These are phyloP conservation scores for Centrapalus pauciflorus DNA, from an alignment of 129 eudicot genomes.

Conservation along the genomic window DNA sequence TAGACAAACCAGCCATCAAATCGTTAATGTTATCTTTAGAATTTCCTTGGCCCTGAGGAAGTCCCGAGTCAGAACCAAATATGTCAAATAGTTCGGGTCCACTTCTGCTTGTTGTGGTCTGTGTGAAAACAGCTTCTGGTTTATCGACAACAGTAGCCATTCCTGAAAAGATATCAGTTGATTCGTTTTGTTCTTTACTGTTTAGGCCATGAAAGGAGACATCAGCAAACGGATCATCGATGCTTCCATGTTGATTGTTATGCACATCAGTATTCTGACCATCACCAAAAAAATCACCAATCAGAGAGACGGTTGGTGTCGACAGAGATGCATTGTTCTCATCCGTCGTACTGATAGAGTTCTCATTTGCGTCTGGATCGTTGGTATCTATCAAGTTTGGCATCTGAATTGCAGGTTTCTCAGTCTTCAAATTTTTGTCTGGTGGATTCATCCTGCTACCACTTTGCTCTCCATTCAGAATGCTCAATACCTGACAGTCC, in stretches of 20 bases:
- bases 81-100: slow-evolving; percentile 59
- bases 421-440: slow-evolving; percentile 36
- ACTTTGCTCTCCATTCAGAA: slow-evolving; percentile 51
- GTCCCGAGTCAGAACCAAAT: slow-evolving; percentile 47
- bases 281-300: slow-evolving; percentile 67
- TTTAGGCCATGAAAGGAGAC: slow-evolving; percentile 65
- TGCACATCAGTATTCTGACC: slow-evolving; percentile 21
- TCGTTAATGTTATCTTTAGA: slow-evolving; percentile 38
- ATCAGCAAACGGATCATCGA: slow-evolving; percentile 95
- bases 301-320: slow-evolving; percentile 36
- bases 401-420: slow-evolving; percentile 46
- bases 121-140: slow-evolving; percentile 21
- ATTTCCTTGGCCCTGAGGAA: slow-evolving; percentile 25
- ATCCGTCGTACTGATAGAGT: slow-evolving; percentile 23
- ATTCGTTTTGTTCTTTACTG: slow-evolving; percentile 44
- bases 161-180: slow-evolving; percentile 72
- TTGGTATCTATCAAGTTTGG: slow-evolving; percentile 88
- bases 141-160: slow-evolving; percentile 44
- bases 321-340: slow-evolving; percentile 28
- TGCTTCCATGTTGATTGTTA: slow-evolving; percentile 32
- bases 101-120: slow-evolving; percentile 24
- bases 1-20: slow-evolving; percentile 68
- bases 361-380: slow-evolving; percentile 45
- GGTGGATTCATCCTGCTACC: slow-evolving; percentile 36
- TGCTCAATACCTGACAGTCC: slow-evolving; percentile 80